These are phyloP conservation scores for Umbelopsis ramanniana DNA, from an alignment of 192 early-diverging fungal genomes.

Conservation along the genomic window DNA sequence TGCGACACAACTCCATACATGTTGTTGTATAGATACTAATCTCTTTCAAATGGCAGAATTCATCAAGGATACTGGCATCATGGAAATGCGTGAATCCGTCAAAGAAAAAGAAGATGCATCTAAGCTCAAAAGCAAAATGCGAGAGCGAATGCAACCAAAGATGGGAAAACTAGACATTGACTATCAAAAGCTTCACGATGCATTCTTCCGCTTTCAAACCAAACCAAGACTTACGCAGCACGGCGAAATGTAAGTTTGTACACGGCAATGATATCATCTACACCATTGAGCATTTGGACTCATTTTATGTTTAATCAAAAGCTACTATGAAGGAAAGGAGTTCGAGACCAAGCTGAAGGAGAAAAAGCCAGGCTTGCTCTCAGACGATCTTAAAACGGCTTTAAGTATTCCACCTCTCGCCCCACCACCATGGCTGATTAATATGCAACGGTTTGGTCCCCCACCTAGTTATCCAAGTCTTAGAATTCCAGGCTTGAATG, in stretches of 20 bases:
- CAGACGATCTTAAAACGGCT: constrained; percentile 84
- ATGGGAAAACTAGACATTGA: constrained; percentile 97
- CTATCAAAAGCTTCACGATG: constrained; percentile 97
- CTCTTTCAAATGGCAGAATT: constrained; percentile 64
- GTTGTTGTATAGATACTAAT: neutral
- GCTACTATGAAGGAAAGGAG: constrained; percentile 97
- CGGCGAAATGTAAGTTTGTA: constrained; percentile 74
- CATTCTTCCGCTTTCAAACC: constrained; percentile 95
- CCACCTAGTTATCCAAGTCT: constrained; percentile 94
- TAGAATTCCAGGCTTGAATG: constrained; percentile 92
- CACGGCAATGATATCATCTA: neutral
- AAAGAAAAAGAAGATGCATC: constrained; percentile 87
- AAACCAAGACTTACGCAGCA: constrained; percentile 75
- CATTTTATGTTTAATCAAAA: constrained; percentile 12
- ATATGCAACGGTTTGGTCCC: constrained; percentile 97
- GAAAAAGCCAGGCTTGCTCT: constrained; percentile 86
- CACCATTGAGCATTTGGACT: neutral
- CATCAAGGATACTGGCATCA: constrained; percentile 97
- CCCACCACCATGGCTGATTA: constrained; percentile 96
- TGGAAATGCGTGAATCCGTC: constrained; percentile 90
- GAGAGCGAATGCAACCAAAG: constrained; percentile 89
- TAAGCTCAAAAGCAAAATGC: constrained; percentile 80
- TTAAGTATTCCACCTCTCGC: constrained; percentile 91
- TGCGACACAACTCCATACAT: neutral
- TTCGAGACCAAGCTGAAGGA: constrained; percentile 87